phyloP scores from a whole-genome alignment of 2,329 filamentous ascomycete species.

The Amauroascus verrucosus region DNA sequence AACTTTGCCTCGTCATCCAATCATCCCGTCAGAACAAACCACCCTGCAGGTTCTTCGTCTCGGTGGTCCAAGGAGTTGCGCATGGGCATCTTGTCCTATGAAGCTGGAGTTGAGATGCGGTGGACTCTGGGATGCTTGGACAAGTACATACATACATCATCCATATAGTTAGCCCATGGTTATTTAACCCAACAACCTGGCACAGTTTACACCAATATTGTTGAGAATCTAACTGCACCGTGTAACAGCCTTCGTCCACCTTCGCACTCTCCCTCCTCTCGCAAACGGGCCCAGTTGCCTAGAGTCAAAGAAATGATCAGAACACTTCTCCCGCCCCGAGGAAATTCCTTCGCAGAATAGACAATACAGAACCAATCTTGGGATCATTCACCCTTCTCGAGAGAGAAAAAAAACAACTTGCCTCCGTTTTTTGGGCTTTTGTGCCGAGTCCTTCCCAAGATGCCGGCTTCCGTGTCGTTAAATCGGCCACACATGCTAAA shows the following conservation, averaged over 20 bases:
- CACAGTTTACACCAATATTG: conserved; percentile 2
- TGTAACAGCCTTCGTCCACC: background rate
- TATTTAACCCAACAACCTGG: conserved; percentile 3
- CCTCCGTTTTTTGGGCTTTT: background rate
- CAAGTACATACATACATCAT: background rate
- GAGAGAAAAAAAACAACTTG: background rate
- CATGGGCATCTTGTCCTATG: no score
- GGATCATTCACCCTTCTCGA: no score
- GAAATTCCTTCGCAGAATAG: no score
- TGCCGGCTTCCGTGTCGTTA: background rate
- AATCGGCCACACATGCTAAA: conserved; percentile 5
- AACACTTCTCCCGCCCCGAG: no score
- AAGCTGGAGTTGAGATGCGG: no score
- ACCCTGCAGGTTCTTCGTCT: background rate
- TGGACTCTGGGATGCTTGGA: no score
- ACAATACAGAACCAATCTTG: no score
- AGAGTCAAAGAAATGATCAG: background rate
- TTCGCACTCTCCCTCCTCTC: background rate
- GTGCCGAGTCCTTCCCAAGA: background rate
- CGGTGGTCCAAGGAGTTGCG: no score
- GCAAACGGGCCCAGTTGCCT: background rate
- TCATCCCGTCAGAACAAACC: background rate
- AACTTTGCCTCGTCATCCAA: background rate
- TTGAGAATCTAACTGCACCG: conserved; percentile 5
- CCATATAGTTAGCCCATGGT: background rate